phyloP scores from a whole-genome alignment of 2,329 filamentous ascomycete species.

The Colletotrichum sp. region DNA sequence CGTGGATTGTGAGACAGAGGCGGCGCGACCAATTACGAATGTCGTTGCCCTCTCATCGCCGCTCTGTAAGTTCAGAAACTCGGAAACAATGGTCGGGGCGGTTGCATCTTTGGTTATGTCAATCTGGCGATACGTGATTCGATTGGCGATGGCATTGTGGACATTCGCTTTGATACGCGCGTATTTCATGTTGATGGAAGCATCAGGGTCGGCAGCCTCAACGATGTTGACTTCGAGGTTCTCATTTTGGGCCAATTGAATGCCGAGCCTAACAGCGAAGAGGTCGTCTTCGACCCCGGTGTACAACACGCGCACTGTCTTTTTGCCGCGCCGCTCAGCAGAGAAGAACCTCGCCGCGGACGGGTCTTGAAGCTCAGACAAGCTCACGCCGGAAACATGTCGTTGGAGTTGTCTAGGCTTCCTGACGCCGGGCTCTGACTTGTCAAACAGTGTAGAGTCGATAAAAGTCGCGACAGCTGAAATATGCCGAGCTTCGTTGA shows the following conservation, averaged over 20 bases:
- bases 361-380: not conserved
- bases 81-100: not conserved
- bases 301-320: not conserved
- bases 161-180: not conserved
- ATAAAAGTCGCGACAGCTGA: not conserved
- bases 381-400: not conserved
- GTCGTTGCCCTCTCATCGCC: not conserved
- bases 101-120: not conserved
- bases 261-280: not conserved
- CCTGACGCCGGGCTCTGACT: not conserved
- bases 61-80: not conserved
- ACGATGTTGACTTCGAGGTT: not conserved
- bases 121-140: not conserved
- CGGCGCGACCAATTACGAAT: not conserved
- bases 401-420: not conserved
- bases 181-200: not conserved
- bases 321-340: not conserved
- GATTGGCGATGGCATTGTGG: not conserved
- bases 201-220: not conserved
- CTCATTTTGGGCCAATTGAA: not conserved
- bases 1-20: not conserved
- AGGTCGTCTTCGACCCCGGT: not conserved
- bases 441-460: not conserved
- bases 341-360: slow-evolving; percentile 5
- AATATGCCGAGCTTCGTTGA: not conserved